These are phyloP conservation scores for Saposhnikovia divaricata DNA, from an alignment of 129 eudicot species.

Conservation along the genomic window DNA sequence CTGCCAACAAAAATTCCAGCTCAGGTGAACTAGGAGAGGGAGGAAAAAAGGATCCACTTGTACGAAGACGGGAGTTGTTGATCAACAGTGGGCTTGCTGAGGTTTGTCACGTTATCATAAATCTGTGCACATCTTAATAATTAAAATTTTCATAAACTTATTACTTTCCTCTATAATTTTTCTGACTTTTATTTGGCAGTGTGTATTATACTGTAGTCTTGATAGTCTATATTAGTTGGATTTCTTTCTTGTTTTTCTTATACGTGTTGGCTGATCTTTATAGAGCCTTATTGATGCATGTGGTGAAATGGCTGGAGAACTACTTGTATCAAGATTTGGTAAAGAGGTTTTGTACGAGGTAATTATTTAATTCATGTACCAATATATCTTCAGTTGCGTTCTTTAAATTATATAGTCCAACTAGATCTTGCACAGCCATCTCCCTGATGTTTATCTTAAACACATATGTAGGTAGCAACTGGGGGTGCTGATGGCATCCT, in stretches of 20 bases:
- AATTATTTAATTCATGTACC: conserved; percentile 3
- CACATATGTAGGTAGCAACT: conserved; percentile 56
- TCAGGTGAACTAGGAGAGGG: conserved; percentile 28
- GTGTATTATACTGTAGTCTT: neutral
- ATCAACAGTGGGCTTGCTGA: conserved; percentile 89
- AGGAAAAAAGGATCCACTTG: conserved; percentile 73
- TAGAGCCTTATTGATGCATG: conserved; percentile 77
- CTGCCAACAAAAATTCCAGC: neutral
- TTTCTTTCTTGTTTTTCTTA: neutral
- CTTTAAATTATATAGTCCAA: neutral
- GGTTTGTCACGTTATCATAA: conserved; percentile 29
- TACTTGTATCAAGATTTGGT: conserved; percentile 73
- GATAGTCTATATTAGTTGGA: neutral
- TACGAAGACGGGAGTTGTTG: conserved; percentile 69
- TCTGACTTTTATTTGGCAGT: neutral
- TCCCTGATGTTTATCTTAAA: neutral
- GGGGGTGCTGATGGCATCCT: conserved; percentile 76
- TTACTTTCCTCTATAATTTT: neutral
- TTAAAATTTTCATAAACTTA: neutral
- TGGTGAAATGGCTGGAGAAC: conserved; percentile 51
- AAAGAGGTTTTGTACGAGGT: conserved; percentile 88
- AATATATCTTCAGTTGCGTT: neutral
- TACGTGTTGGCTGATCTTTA: conserved; percentile 15
- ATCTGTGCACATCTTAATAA: neutral
- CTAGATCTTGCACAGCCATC: neutral